Base-by-base conservation (phyloP, 345 rosid species). In the Citrus mangshanensis region DNA sequence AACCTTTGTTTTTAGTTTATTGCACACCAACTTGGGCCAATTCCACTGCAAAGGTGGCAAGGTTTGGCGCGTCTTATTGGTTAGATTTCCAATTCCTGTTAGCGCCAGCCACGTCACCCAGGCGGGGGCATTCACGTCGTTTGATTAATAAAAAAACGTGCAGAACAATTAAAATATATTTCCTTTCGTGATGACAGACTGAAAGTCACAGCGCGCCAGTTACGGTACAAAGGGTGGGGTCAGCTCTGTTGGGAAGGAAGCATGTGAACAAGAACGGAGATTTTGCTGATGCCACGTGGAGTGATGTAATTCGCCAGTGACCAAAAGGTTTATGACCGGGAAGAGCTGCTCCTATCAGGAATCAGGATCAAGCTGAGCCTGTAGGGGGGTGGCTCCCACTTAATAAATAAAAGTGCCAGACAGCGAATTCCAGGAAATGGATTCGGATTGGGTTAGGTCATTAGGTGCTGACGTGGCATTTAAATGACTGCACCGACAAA, bases 131-230 rank as follows among this genome's bases (percentile, higher is more conserved):
- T 40, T 69, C 28, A 60, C 7, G 80, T 69, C 68, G 56, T 56
- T 59, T 58, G 0, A 3, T 0, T 7, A 32, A 6, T 27, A 25
- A 27, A 59, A 40, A 18, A 70, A 69, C 30, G 54, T 49, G 14
- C 5, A 51, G 30, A 70, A 70, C 25, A 18, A 49, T 70, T 3
- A 7, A 46, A 51, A 46, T 9, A 49, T 46, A 12, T 46, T 46
- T 9, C 34, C 18, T 25, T n/a, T 58, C 18, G 1, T 3, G 54
- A 16, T 10, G 30, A 46, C 28, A 49, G 73, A 34, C 46, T 19
- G 75, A 34, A 74, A 40, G 18, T 51, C 32, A 62, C 68, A 32
- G 71, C 30, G 25, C 71, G 64, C 78, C 70, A 46, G 78, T 65
- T 49, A 2, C 71, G 62, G 62, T 22, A 28, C 40, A 10, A 3